phyloP scores from a whole-genome alignment of 495 filamentous ascomycete species.

The Talaromyces trachyspermus region DNA sequence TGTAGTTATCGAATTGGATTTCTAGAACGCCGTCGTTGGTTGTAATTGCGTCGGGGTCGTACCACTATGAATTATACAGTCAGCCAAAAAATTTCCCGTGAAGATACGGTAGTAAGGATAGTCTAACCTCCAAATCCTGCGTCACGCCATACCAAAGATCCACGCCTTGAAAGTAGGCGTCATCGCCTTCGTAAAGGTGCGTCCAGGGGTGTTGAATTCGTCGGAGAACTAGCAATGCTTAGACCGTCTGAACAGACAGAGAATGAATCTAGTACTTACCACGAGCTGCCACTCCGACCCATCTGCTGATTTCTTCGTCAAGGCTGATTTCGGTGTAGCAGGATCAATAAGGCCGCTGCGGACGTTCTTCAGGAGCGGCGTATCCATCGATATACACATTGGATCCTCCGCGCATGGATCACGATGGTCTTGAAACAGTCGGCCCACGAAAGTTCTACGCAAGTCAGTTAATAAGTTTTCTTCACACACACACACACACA shows the following conservation, averaged over 20 bases:
- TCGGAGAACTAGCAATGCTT: slow-evolving; percentile 56
- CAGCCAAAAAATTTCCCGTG: background rate
- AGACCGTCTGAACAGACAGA: slow-evolving; percentile 2
- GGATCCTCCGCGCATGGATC: slow-evolving; percentile 34
- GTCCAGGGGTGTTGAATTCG: slow-evolving; percentile 64
- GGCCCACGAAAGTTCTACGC: slow-evolving; percentile 56
- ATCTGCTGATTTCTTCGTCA: slow-evolving; percentile 47
- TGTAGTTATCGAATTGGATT: slow-evolving; percentile 58
- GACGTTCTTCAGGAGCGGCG: slow-evolving; percentile 52
- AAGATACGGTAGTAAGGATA: background rate
- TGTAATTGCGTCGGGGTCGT: slow-evolving; percentile 68
- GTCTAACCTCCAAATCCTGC: slow-evolving; percentile 61
- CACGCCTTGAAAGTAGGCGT: slow-evolving; percentile 62
- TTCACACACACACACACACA: background rate
- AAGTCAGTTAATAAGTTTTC: background rate
- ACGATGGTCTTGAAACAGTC: slow-evolving; percentile 16
- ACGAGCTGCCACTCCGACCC: slow-evolving; percentile 60
- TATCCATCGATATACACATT: slow-evolving; percentile 51
- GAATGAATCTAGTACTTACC: slow-evolving; percentile 28
- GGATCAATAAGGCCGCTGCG: slow-evolving; percentile 60
- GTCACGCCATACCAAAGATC: slow-evolving; percentile 80
- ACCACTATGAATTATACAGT: slow-evolving; percentile 48
- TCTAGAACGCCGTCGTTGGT: slow-evolving; percentile 61
- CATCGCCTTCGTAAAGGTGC: slow-evolving; percentile 71
- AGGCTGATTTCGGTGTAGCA: slow-evolving; percentile 56